phyloP scores from a whole-genome alignment of 345 rosid species.

The thale cress (Arabidopsis thaliana) region TAIR10.1 NC_003075.7:6407001-6407500 shows the following conservation, averaged over 20 bases:
- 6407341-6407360: not conserved
- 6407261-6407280: not conserved
- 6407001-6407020: not conserved
- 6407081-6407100: slow-evolving; percentile 67
- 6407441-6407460: not conserved
- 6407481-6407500: not conserved
- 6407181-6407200: slow-evolving; percentile 13
- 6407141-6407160: slow-evolving; percentile 18
- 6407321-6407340: slow-evolving; percentile 1
- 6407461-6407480: not conserved
- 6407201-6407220: not conserved
- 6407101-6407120: slow-evolving; percentile 78
- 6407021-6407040: slow-evolving; percentile 15
- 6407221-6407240: not conserved
- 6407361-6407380: not conserved
- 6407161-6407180: not conserved
- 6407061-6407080: slow-evolving; percentile 62
- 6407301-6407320: slow-evolving; percentile 3
- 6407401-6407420: not conserved
- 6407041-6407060: slow-evolving; percentile 73
- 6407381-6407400: not conserved
- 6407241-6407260: slow-evolving; percentile 19
- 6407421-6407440: not conserved
- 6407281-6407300: not conserved
- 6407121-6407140: slow-evolving; percentile 78